These are phyloP conservation scores for Pseudomonodictys pantanalensis DNA, from an alignment of 495 filamentous ascomycete species.

Conservation along the genomic window DNA sequence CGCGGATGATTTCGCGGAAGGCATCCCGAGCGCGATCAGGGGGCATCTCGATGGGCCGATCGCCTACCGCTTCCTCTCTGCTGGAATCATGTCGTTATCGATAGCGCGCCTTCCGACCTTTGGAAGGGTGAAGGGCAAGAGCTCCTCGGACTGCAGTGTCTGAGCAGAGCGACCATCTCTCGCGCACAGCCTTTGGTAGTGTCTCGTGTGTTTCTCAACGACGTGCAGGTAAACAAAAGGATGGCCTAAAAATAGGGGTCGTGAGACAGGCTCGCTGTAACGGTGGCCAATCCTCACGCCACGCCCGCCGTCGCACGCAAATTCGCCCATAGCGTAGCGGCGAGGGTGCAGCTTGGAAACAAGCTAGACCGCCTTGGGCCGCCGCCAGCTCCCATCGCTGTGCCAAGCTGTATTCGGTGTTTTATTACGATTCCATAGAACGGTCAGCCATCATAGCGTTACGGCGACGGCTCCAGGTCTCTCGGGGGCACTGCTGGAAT, in stretches of 20 bases:
- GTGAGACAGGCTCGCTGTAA: too few species aligned
- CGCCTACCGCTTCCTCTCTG: too few species aligned
- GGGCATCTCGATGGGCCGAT: too few species aligned
- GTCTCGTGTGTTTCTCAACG: background rate
- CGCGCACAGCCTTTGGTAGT: background rate
- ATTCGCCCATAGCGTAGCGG: too few species aligned
- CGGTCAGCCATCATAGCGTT: too few species aligned
- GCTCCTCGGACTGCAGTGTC: too few species aligned
- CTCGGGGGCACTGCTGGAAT: background rate
- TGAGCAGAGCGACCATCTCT: too few species aligned
- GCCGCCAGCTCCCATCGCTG: background rate
- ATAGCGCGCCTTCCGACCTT: background rate
- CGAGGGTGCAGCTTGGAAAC: background rate
- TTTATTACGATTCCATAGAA: background rate
- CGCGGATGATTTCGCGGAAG: too few species aligned
- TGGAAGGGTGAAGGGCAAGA: too few species aligned
- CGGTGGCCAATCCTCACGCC: background rate
- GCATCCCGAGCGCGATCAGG: too few species aligned
- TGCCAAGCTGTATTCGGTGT: background rate
- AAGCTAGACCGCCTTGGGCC: too few species aligned
- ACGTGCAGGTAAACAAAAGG: background rate
- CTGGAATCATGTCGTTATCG: too few species aligned
- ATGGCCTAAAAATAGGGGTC: slow-evolving; percentile 11
- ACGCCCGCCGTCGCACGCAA: background rate
- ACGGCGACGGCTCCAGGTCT: background rate